A percentile compares a stretch with the other conserved stretches of the same genome.
These are phyloP conservation scores for Mycena maculata DNA, from an alignment of 768 basidiomycete species.

Conservation along the genomic window DNA sequence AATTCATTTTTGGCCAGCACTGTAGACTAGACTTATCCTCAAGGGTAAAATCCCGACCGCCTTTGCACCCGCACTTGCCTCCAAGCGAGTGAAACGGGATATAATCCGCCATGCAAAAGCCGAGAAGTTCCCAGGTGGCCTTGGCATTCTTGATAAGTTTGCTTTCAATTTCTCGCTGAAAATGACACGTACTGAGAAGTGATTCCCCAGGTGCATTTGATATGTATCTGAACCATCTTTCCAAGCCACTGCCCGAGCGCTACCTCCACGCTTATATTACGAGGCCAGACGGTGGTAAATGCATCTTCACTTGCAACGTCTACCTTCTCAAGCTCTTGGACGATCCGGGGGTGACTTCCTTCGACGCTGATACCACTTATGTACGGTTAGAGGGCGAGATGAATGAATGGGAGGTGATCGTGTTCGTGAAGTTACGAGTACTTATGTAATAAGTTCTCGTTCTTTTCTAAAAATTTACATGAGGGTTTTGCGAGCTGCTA, in stretches of 20 bases:
- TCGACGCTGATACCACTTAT: slow-evolving; percentile 8
- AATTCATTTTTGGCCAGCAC: slow-evolving; percentile 11
- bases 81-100: background rate
- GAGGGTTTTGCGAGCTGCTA: no score
- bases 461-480: no score
- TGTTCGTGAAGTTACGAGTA: background rate
- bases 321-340: background rate
- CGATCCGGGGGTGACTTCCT: background rate
- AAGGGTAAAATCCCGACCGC: background rate
- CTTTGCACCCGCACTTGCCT: background rate
- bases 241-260: background rate
- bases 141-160: background rate
- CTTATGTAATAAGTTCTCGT: no score
- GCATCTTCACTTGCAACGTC: background rate
- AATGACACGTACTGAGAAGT: background rate
- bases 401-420: slow-evolving; percentile 7
- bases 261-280: background rate
- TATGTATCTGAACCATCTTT: background rate
- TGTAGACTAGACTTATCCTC: background rate
- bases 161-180: background rate
- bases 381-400: background rate
- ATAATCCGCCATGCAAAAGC: background rate
- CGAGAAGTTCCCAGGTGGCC: background rate
- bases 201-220: background rate
- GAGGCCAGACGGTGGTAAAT: background rate